Evolutionary conservation across 169 alveolate genomes (phyloP), one percentile per base, ranked within the genome.

Genomic region (Plasmodium vivax): DNA sequence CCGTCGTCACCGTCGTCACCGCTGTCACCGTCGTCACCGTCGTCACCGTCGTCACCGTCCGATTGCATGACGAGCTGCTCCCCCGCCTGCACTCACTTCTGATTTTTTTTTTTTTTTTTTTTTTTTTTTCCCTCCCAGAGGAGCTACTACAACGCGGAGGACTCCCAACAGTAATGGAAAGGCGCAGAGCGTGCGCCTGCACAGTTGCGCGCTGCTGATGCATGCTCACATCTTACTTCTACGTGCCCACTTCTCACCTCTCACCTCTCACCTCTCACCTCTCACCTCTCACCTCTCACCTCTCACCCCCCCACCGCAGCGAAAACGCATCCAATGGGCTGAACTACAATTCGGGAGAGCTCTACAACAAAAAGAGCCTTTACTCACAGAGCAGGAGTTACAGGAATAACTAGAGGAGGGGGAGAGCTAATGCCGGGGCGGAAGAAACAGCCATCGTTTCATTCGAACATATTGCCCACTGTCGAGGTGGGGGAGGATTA

Each of bases 321-420:
- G 41, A 23, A 23, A 68, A 68, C 32, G 32, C 38, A 68, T 23
- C 77, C 54, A 68, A 84, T 36, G 77, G 36, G 9, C 0, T 68
- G 43, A 82, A 82, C 19, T 82, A 27, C 74, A 38, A 12, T n/a
- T 84, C 83, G n/a, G 92, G 82, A 34, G 83, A 84, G 51, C 51
- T 84, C 8, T 84, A 84, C 75, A 51, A 83, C 73, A 82, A 82
- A 30, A 84, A 82, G 83, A 84, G 83, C 36, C 10, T 84, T 30
- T 84, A 84, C 38, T 43, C 81, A 38, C 92, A 84, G 74, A 71
- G 56, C 51, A 62, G 75, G 68, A 84, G 19, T 27, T 84, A 68
- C 75, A 43, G 68, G 27, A 62, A 84, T 43, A 32, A 58, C 38
- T 83, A 83, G 54, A 58, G 38, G 43, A 5, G 91, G 34, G 71